phyloP scores from a whole-genome alignment of 768 basidiomycete species.

The Trametes punicea region DNA sequence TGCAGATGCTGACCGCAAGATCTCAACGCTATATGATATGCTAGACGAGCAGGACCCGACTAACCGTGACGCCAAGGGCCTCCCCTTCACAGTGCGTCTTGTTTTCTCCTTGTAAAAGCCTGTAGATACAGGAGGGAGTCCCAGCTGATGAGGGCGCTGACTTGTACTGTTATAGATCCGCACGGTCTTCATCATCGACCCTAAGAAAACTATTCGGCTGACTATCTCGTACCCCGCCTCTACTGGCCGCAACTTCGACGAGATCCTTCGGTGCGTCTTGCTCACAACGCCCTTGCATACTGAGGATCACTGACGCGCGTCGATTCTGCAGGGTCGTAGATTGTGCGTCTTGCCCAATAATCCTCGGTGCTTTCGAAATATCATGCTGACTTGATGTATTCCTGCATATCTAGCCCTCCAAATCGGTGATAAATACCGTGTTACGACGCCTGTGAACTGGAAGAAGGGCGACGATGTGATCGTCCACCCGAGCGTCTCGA shows the following conservation, averaged over 20 bases:
- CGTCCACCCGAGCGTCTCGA: slow-evolving; percentile 77
- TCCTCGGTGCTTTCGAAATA: background rate
- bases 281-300: background rate
- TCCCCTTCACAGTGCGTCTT: slow-evolving; percentile 80
- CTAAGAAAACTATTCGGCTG: slow-evolving; percentile 91
- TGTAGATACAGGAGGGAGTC: background rate
- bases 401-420: slow-evolving; percentile 59
- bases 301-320: background rate
- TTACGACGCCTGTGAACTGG: slow-evolving; percentile 96
- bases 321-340: slow-evolving; percentile 65
- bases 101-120: background rate
- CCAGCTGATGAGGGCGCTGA: background rate
- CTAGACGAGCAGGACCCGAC: slow-evolving; percentile 93
- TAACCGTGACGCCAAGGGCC: slow-evolving; percentile 79
- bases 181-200: slow-evolving; percentile 97
- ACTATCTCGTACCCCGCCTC: slow-evolving; percentile 91
- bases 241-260: slow-evolving; percentile 90
- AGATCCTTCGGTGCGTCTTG: slow-evolving; percentile 52
- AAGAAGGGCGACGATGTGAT: slow-evolving; percentile 91
- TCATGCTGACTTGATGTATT: background rate
- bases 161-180: slow-evolving; percentile 55
- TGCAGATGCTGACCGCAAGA: slow-evolving; percentile 83
- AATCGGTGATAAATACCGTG: slow-evolving; percentile 78
- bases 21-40: slow-evolving; percentile 92
- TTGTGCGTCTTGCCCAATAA: slow-evolving; percentile 31